Conservation (phyloP, 108 stramenopile genomes). For the Tribonema minus region DNA sequence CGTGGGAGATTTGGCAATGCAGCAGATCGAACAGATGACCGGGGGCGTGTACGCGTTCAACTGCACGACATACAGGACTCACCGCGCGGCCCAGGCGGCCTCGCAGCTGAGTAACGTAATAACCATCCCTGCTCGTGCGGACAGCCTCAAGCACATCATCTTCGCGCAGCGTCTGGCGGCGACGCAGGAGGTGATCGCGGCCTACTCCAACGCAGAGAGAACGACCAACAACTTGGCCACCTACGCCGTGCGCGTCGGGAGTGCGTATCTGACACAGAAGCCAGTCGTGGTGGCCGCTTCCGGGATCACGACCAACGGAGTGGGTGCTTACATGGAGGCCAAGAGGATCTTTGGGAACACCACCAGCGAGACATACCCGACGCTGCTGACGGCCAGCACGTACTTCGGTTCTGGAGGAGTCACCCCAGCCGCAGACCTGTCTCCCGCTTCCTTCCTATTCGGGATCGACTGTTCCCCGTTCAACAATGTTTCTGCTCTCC, state of each 20-base stretch:
- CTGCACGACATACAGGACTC: not conserved
- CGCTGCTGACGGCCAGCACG: too few relatives aligned
- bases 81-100: not conserved
- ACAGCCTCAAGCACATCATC: not conserved
- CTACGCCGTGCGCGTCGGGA: not conserved
- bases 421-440: not conserved
- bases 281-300: not conserved
- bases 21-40: not conserved
- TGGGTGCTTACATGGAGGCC: not conserved
- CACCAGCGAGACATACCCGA: not conserved
- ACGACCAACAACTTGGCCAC: not conserved
- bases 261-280: not conserved
- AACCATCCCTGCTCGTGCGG: not conserved
- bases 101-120: not conserved
- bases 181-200: too few relatives aligned
- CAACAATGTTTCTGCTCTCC: not conserved
- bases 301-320: too few relatives aligned
- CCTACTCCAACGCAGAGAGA: not conserved
- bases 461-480: not conserved
- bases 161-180: too few relatives aligned
- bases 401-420: too few relatives aligned
- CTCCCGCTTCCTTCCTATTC: not conserved
- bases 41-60: not conserved
- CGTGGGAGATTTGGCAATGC: not conserved
- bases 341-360: not conserved